Evolutionary conservation across 2,329 filamentous ascomycete species (phyloP), one percentile per base, ranked within the genome.

Genomic region (Neonectria punicea): DNA sequence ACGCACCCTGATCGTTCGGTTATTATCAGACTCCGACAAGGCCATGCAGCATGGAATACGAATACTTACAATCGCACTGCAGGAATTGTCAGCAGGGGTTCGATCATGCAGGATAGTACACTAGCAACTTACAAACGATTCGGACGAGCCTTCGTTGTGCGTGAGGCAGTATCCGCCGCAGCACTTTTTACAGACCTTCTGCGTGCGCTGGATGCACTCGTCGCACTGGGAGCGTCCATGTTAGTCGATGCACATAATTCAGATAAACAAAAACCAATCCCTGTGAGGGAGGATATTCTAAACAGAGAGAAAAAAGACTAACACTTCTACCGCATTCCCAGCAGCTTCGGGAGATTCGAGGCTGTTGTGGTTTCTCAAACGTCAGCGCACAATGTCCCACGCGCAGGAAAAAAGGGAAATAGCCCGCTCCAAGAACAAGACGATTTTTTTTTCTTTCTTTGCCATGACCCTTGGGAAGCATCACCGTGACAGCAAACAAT

Each of bases 281-380:
- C 25, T 5, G 43, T 54, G 44, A 28, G 39, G 47, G 36, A 20
- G 39, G 47, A 47, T 58, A 55, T 58, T 54, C 59, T 64, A 63
- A 50, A 58, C 30, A 44, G n/a, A 41, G 28, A 5, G 1, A 25
- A 25, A 25, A 20, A 5, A 16, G 13, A 77, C 88, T 82, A 81
- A 93, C 92, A 65, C 92, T 95, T 67, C 87, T 88, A 56, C 93
- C 93, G 78, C 94, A 97, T 78, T 94, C 93, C 86, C 93, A 96
- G 81, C 94, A 97, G 74, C 93, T 88, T 72, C 81, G 83, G 14
- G 87, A 89, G 75, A 92, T 88, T 58, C 86, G 87, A 67, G 84
- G 83, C 81, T 88, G 84, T 65, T 51, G 13, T 49, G 44, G 34
- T 53, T 46, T 56, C 53, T 57, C 47, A 43, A 43, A 32, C 36